Evolutionary conservation across 2,329 filamentous ascomycete genomes (phyloP).

Genomic region (Coccinonectria pachysandricola): DNA sequence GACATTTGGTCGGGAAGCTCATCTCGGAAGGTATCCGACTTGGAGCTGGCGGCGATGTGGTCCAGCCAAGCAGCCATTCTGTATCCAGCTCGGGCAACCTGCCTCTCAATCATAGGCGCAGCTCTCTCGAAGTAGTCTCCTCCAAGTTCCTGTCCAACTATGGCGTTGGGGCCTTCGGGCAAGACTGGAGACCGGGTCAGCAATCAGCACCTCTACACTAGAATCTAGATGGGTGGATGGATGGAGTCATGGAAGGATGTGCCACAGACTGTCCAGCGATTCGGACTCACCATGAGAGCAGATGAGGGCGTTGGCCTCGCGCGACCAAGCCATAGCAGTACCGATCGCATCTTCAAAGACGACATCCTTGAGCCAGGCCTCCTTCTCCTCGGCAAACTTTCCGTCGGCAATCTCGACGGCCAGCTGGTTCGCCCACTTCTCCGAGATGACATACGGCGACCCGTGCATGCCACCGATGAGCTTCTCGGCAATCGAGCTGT

Average conservation of each 20-base stretch:
- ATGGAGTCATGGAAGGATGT: too few species aligned
- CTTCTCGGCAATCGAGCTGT: constrained; percentile 58
- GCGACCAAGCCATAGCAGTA: constrained; percentile 54
- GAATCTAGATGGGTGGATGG: too few species aligned
- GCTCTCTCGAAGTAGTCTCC: constrained; percentile 54
- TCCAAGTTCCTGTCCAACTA: constrained; percentile 49
- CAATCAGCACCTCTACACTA: too few species aligned
- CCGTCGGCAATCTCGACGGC: constrained; percentile 44
- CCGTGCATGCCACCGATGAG: constrained; percentile 45
- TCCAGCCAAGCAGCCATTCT: constrained; percentile 60
- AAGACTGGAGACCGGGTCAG: too few species aligned
- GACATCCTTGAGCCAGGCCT: constrained; percentile 47
- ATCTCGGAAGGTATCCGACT: too few species aligned
- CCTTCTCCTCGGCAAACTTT: constrained; percentile 39
- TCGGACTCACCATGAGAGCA: constrained; percentile 50
- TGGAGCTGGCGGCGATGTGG: constrained; percentile 46
- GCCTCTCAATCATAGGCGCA: constrained; percentile 52
- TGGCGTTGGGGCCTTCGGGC: constrained; percentile 47
- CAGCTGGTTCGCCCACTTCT: constrained; percentile 47
- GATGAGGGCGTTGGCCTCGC: constrained; percentile 51
- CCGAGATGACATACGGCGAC: constrained; percentile 39
- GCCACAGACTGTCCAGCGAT: too few species aligned
- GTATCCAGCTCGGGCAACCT: constrained; percentile 59
- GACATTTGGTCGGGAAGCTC: constrained; percentile 10
- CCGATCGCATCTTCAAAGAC: constrained; percentile 41